phyloP scores from a whole-genome alignment of 805 yeast genomes.

The Yueomyces sinensis region DNA sequence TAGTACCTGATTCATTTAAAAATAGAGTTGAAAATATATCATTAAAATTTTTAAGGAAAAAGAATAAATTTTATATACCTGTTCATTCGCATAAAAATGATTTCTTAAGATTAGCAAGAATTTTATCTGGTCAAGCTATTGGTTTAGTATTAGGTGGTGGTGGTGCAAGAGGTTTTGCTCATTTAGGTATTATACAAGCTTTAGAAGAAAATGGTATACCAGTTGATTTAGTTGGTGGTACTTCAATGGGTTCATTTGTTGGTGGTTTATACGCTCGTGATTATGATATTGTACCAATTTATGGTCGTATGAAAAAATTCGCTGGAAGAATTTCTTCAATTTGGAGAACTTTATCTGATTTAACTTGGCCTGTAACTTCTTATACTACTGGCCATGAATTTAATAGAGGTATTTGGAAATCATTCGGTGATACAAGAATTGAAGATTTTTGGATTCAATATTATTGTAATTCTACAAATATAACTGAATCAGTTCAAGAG shows the following conservation, averaged over 20 bases:
- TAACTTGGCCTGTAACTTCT: slow-evolving; percentile 88
- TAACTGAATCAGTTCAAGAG: slow-evolving; percentile 91
- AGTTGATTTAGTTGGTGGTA: slow-evolving; percentile 87
- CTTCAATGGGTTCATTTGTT: slow-evolving; percentile 90
- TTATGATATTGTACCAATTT: slow-evolving; percentile 80
- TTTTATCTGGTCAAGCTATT: slow-evolving; percentile 83
- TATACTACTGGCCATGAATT: slow-evolving; percentile 96
- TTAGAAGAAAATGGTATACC: slow-evolving; percentile 89
- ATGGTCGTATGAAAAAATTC: slow-evolving; percentile 80
- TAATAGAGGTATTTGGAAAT: slow-evolving; percentile 95
- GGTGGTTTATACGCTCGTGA: slow-evolving; percentile 94
- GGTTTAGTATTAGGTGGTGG: slow-evolving; percentile 96
- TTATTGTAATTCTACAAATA: slow-evolving; percentile 85
- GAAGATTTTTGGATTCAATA: slow-evolving; percentile 93
- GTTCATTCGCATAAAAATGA: slow-evolving; percentile 60
- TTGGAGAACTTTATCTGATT: slow-evolving; percentile 75
- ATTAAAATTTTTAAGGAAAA: slow-evolving; percentile 17
- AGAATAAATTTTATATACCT: slow-evolving; percentile 19
- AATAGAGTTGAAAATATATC: slow-evolving; percentile 26
- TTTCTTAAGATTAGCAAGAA: slow-evolving; percentile 77
- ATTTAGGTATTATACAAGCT: slow-evolving; percentile 82
- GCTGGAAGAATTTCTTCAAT: slow-evolving; percentile 67
- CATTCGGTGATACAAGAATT: slow-evolving; percentile 80
- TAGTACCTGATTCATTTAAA: slow-evolving; percentile 24
- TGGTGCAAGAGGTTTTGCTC: slow-evolving; percentile 91